These are phyloP conservation scores for Lenzites betulinus DNA, from an alignment of 768 basidiomycete species.

Conservation along the genomic window DNA sequence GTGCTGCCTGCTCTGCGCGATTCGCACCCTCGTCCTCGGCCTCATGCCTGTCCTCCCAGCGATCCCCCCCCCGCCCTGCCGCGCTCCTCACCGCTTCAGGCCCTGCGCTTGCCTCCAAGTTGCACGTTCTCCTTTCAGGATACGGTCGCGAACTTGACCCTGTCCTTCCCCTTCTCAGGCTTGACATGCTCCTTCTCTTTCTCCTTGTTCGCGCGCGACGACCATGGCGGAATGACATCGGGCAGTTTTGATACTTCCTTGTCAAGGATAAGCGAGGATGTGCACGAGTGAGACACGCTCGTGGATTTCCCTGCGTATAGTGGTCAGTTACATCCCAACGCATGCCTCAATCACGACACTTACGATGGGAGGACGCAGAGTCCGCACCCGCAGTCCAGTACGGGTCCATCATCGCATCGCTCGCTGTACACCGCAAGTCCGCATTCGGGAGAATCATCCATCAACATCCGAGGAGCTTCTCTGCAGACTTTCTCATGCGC, in stretches of 20 bases:
- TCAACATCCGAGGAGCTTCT: constrained; percentile 66
- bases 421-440: constrained; percentile 73
- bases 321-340: neutral
- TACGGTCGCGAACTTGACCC: constrained; percentile 4
- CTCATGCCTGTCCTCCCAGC: constrained; percentile 19
- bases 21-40: constrained; percentile 11
- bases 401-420: constrained; percentile 61
- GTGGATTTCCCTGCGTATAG: constrained; percentile 36
- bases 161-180: constrained; percentile 13
- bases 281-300: constrained; percentile 30
- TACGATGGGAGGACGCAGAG: constrained; percentile 43
- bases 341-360: constrained; percentile 24
- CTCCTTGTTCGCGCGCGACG: constrained; percentile 25
- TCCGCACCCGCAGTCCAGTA: constrained; percentile 55
- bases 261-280: constrained; percentile 30
- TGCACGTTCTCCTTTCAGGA: constrained; percentile 17
- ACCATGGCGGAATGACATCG: constrained; percentile 40
- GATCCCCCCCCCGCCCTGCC: constrained; percentile 12
- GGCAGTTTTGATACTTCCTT: constrained; percentile 35
- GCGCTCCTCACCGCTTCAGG: neutral
- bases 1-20: constrained; percentile 6
- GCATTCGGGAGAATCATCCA: constrained; percentile 82
- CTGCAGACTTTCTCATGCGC: constrained; percentile 64
- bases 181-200: constrained; percentile 21
- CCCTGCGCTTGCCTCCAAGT: no score